Percentiles rank a stretch among this genome's conserved stretches.
phyloP scores from a whole-genome alignment of 352 stramenopile genomes.

The Pythium insidiosum region DNA sequence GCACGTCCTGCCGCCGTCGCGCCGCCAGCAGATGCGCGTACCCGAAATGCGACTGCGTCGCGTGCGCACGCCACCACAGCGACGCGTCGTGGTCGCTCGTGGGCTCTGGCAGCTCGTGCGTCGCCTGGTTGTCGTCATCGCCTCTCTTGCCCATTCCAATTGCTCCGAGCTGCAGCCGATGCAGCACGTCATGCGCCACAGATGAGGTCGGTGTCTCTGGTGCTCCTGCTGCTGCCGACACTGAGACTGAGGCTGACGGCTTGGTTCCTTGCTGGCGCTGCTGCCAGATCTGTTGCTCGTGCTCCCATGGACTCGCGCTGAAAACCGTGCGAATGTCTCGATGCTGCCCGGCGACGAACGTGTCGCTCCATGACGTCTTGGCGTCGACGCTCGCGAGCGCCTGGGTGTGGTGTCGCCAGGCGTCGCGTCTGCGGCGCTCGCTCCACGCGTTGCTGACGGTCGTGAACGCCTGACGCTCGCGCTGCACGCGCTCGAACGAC shows the following conservation, averaged over 20 bases:
- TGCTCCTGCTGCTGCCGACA: too few relatives aligned
- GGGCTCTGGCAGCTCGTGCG: too few relatives aligned
- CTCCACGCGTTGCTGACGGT: constrained; percentile 5
- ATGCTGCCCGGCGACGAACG: constrained; percentile 28
- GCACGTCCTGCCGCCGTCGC: too few relatives aligned
- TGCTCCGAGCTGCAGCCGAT: too few relatives aligned
- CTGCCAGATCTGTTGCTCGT: constrained; percentile 36
- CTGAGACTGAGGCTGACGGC: too few relatives aligned
- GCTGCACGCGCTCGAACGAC: neutral
- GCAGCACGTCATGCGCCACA: too few relatives aligned
- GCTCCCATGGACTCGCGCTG: constrained; percentile 32
- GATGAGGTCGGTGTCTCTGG: too few relatives aligned
- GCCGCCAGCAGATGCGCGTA: constrained; percentile 5
- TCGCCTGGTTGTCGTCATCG: constrained; percentile 3
- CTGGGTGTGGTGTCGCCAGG: constrained; percentile 31
- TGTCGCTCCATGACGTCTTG: constrained; percentile 43
- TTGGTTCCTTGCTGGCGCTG: too few relatives aligned
- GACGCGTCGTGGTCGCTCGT: constrained; percentile 37
- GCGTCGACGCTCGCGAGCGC: constrained; percentile 22
- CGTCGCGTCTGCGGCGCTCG: constrained; percentile 12
- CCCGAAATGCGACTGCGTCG: constrained; percentile 14
- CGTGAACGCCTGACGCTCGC: constrained; percentile 5
- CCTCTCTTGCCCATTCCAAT: neutral
- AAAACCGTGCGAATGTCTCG: constrained; percentile 38
- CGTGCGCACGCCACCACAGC: constrained; percentile 48